Evolutionary conservation across 2,329 filamentous ascomycete genomes (phyloP), one percentile per base, ranked within the genome.

Genomic region (Ceratocystiopsis brevicomis): DNA sequence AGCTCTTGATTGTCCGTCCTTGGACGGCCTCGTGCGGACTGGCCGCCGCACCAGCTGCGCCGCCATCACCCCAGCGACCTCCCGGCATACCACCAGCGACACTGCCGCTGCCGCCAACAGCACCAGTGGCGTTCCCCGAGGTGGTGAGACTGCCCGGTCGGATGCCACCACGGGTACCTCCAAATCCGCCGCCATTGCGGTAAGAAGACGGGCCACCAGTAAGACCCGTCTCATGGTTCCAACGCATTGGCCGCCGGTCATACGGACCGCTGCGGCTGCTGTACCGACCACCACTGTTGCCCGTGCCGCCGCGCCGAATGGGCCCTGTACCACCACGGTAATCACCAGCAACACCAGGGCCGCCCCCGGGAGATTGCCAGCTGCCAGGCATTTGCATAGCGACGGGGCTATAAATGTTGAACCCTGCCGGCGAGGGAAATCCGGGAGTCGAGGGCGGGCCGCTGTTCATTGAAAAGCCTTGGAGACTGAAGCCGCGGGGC

Each of bases 1-100:
- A 98, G 59, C 85, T 95, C 70, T 93, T 94, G 50, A 98, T 64
- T 48, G 83, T 94, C 45, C 90, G 76, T 6, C 90, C 90, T 52
- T 92, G 84, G 1, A 93, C 86, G 12, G 90, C 88, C 61, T 96
- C 87, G 17, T 83, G 74, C 17, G 90, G 88, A 0, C 86, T 87
- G 47, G 87, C 79, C 3, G 81, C 77, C 33, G 80, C 76, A 19
- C 73, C 80, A 36, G 81, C 80, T 40, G 83, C 81, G 3, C 67
- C 67, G 21, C 79, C 80, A 50, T 85, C 81, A 37, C 80, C 79
- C 71, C 79, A 82, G 50, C 76, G 68, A 33, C 74, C 74, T 45
- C 63, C 56, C 49, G 52, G 62, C 53, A 43, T 47, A 45, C 68
- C 65, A 39, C 42, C 43, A 12, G 60, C 57, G 50, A 71, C 56